These are phyloP conservation scores for Candida mesenterica DNA, from an alignment of 1,139 yeast genomes.

Conservation along the genomic window DNA sequence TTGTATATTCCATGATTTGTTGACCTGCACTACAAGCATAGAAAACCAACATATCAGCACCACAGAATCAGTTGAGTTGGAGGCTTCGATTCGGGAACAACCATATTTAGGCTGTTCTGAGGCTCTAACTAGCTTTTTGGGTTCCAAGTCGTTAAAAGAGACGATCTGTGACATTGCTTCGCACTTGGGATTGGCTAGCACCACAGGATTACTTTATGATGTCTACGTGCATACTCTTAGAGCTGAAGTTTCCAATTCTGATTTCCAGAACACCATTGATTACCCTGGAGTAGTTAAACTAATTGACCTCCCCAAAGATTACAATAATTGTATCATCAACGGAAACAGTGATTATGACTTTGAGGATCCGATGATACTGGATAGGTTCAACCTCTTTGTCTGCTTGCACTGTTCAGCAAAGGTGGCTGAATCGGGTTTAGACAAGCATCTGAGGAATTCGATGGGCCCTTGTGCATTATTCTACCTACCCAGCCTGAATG, in stretches of 20 bases:
- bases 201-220: neutral
- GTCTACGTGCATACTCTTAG: neutral
- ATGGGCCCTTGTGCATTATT: too few relatives aligned
- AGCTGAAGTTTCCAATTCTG: neutral
- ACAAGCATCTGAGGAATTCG: constrained; percentile 18
- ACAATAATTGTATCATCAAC: constrained; percentile 29
- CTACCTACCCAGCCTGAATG: constrained; percentile 40
- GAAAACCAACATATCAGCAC: constrained; percentile 24
- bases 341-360: constrained; percentile 9
- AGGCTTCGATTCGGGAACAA: constrained; percentile 19
- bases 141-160: constrained; percentile 20
- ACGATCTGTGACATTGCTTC: constrained; percentile 15
- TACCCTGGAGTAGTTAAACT: constrained; percentile 43
- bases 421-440: constrained; percentile 15
- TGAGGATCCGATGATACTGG: constrained; percentile 1
- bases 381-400: constrained; percentile 9
- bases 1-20: constrained; percentile 32
- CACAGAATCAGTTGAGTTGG: constrained; percentile 13
- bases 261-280: constrained; percentile 18
- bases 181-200: neutral
- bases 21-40: constrained; percentile 27
- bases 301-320: constrained; percentile 39
- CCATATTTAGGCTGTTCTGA: constrained; percentile 19
- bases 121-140: constrained; percentile 21
- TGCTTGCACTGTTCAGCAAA: constrained; percentile 35